phyloP scores from a whole-genome alignment of 2,329 filamentous ascomycete genomes.

The Aspergillus alliaceus region DNA sequence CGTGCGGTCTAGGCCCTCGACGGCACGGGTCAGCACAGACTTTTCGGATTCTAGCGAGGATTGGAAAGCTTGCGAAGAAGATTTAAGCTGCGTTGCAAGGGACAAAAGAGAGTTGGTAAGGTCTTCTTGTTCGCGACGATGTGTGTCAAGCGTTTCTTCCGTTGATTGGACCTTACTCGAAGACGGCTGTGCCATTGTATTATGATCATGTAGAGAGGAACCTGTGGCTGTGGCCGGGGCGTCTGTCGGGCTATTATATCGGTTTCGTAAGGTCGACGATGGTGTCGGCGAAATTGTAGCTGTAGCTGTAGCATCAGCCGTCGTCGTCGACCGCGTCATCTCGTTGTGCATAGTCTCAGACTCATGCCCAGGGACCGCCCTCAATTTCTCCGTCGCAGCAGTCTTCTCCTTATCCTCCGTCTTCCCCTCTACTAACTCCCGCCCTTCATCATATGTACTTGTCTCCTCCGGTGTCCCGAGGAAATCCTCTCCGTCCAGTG shows the following conservation, averaged over 20 bases:
- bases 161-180: slow-evolving; percentile 43
- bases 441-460: slow-evolving; percentile 9
- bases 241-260: slow-evolving; percentile 15
- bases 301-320: slow-evolving; percentile 5
- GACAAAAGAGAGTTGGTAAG: slow-evolving; percentile 78
- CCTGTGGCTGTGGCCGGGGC: slow-evolving; percentile 18
- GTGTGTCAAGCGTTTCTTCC: slow-evolving; percentile 72
- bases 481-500: slow-evolving; percentile 25
- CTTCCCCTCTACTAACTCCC: slow-evolving; percentile 15
- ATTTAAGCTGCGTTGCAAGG: slow-evolving; percentile 76
- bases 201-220: slow-evolving; percentile 5
- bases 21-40: slow-evolving; percentile 68
- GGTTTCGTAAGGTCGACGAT: slow-evolving; percentile 27
- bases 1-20: slow-evolving; percentile 74
- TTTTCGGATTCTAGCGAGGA: slow-evolving; percentile 72
- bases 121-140: slow-evolving; percentile 78
- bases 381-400: slow-evolving; percentile 7
- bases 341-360: background rate
- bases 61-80: slow-evolving; percentile 70
- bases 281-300: slow-evolving; percentile 11
- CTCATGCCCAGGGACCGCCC: background rate
- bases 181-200: slow-evolving; percentile 4
- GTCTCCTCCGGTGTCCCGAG: slow-evolving; percentile 28
- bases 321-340: background rate
- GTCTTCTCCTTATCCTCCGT: slow-evolving; percentile 5